Conservation (phyloP, 2,329 filamentous ascomycete genomes). For the Colletotrichum sp. region DNA sequence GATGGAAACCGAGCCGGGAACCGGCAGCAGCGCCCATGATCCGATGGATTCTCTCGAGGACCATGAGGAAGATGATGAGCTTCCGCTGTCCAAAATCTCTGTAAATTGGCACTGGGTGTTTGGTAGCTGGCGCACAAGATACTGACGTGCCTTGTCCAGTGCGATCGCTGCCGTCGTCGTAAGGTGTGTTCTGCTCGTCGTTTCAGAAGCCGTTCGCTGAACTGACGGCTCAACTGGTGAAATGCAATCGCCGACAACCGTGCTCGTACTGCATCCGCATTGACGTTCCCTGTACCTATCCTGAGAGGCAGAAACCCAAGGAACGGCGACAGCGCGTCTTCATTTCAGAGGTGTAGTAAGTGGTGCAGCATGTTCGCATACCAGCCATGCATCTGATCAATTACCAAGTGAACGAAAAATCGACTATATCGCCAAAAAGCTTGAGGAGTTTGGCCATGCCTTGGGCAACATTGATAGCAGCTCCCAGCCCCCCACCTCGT, state of each 20-base stretch:
- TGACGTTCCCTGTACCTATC: not conserved
- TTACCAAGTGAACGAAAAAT: not conserved
- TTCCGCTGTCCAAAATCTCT: not conserved
- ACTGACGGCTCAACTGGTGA: not conserved
- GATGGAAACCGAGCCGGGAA: not conserved
- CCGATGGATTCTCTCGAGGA: not conserved
- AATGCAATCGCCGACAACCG: conserved; percentile 3
- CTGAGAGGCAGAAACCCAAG: not conserved
- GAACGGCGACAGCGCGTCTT: conserved; percentile 5
- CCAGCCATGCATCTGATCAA: rapidly evolving
- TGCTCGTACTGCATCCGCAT: conserved; percentile 5
- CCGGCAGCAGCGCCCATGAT: not conserved
- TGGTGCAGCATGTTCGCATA: rapidly evolving
- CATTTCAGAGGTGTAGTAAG: conserved; percentile 10
- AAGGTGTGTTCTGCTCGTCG: not conserved
- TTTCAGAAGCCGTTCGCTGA: not conserved
- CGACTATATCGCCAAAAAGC: conserved; percentile 3
- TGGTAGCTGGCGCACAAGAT: not conserved
- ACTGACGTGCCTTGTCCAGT: not conserved
- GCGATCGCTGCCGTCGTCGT: conserved; percentile 10
- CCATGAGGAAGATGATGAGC: not conserved
- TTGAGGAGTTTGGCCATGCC: not conserved
- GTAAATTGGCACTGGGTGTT: not conserved
- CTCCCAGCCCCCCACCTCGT: not conserved
- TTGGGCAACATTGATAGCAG: not conserved